Base-by-base conservation (phyloP, 345 rosid species). In the Camelina sativa region DNA sequence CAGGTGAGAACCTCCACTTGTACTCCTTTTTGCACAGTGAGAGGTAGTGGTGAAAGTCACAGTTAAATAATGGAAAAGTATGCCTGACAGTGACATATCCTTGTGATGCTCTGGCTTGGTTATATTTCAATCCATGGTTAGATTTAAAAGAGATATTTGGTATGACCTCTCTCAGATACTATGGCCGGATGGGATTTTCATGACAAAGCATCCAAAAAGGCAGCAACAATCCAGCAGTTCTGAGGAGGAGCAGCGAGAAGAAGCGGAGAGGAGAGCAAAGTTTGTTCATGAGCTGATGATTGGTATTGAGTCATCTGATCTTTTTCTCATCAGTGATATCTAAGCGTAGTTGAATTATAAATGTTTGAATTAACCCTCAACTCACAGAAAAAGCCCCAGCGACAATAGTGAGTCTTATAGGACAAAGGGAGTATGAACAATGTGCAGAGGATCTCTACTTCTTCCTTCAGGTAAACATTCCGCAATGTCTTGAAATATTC, bases 181-280 rank as follows among this genome's bases (percentile, higher is more conserved):
- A 62, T 96, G 99, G 99, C 99, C 99, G 47, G 98, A 96, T 87
- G 98, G 99, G 38, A 85, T 96, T 69, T 96, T 96, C 79, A 79
- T 96, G 71, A 89, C 99, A 43, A 96, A 96, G 73, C 98, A 88
- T 84, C 98, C 97, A 57, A 96, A 84, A 78, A 84, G 95, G 69
- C 84, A 79, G 55, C 91, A 74, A 35, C 74, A 83, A 56, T 69
- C 88, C 15, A 38, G 71, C 9, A 78, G 52, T 65, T 37, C 87
- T 48, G 91, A 80, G 74, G 89, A 87, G 75, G 89, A 87, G 78
- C 85, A 81, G 74, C 86, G 74, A 76, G 79, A 79, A 74, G 97
- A 89, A 80, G 96, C 90, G 28, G 89, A 87, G 67, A 82, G 83
- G n/a, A 89, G 94, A 53, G 96, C 97, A 40, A 92, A 95, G 82